These are phyloP conservation scores for Paraconiothyrium sp. DNA, from an alignment of 2,329 filamentous ascomycete species.

Conservation along the genomic window DNA sequence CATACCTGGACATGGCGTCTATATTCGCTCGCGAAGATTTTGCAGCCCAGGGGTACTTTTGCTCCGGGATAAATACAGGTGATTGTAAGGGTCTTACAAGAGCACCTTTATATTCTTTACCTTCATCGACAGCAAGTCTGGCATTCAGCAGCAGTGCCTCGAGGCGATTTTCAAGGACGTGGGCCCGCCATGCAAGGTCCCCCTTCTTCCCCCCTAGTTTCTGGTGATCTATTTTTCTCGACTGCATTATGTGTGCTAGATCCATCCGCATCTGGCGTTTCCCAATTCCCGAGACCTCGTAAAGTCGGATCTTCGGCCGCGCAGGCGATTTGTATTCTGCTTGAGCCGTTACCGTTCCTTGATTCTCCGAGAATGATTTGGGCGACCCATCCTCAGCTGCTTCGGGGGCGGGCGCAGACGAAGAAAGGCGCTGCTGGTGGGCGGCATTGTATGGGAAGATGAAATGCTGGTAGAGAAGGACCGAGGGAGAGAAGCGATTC, in stretches of 20 bases:
- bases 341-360: background rate
- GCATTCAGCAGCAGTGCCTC: constrained; percentile 19
- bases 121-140: constrained; percentile 20
- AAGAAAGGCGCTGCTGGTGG: constrained; percentile 29
- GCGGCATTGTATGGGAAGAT: constrained; percentile 26
- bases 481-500: constrained; percentile 44
- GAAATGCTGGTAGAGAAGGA: constrained; percentile 47
- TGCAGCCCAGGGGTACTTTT: constrained; percentile 31
- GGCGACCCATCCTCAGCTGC: background rate
- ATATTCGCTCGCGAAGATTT: constrained; percentile 3
- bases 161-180: background rate
- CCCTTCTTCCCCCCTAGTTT: background rate
- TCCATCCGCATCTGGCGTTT: background rate
- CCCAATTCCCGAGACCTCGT: background rate
- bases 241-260: too few relatives aligned
- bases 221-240: background rate
- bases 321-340: background rate
- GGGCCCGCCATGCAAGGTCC: background rate
- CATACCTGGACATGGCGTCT: constrained; percentile 14
- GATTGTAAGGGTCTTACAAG: constrained; percentile 25
- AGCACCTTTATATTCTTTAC: constrained; percentile 30
- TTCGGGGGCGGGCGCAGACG: constrained; percentile 24
- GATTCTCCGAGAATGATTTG: background rate
- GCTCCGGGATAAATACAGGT: constrained; percentile 17
- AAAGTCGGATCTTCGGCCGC: background rate